A percentile compares a stretch with the other conserved stretches of the same genome.
Evolutionary conservation across 371 early-diverging fungal species (phyloP).

Genomic region (Conidiobolus incongruus): DNA sequence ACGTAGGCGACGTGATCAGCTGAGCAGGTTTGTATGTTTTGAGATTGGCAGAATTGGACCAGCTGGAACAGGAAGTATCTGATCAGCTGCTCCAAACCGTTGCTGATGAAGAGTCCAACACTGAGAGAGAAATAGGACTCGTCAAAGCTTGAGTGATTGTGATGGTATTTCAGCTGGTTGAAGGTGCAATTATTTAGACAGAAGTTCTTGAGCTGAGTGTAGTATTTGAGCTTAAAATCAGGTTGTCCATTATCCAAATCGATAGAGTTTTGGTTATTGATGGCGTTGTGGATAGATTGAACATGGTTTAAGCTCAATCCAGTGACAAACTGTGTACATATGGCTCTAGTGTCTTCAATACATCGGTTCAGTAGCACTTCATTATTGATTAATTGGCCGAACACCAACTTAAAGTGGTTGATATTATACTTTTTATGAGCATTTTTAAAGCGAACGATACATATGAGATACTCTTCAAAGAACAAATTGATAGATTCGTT

Average conservation of each 20-base stretch:
- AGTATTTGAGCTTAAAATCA: neutral
- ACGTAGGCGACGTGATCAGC: too few species aligned
- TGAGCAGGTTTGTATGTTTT: too few species aligned
- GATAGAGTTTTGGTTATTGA: neutral
- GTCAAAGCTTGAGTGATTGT: too few species aligned
- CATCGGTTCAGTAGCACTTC: neutral
- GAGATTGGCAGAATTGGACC: too few species aligned
- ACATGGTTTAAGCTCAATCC: slow-evolving; percentile 1
- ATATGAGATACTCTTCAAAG: neutral
- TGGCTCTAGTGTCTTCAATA: neutral
- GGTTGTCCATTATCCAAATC: neutral
- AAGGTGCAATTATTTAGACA: neutral
- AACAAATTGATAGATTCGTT: neutral
- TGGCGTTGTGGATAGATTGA: neutral
- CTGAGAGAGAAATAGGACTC: neutral
- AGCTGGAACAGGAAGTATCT: neutral
- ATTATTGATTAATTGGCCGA: neutral
- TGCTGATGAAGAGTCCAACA: neutral
- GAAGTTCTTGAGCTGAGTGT: neutral
- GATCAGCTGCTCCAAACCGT: neutral
- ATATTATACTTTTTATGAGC: neutral
- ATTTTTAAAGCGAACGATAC: neutral
- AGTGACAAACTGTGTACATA: neutral
- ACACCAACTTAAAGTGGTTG: neutral
- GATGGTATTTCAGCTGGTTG: neutral